These are phyloP conservation scores for Amaranthus palmeri DNA, from an alignment of 148 eudicot species.

Conservation along the genomic window DNA sequence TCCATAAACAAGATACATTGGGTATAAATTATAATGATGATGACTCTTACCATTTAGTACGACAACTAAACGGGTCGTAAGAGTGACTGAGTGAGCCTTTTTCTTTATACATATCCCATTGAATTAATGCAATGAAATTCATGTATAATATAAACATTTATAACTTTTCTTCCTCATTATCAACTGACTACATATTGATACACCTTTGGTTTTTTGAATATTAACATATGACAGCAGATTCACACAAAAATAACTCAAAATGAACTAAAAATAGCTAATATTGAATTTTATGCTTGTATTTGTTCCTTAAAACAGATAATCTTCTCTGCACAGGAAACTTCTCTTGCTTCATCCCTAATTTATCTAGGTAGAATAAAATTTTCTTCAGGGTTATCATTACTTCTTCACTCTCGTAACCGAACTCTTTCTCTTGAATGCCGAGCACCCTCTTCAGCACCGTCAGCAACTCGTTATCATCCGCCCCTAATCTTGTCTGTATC, in stretches of 20 bases:
- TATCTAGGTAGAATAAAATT: constrained; percentile 52
- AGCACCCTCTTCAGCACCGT: constrained; percentile 59
- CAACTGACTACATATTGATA: no score
- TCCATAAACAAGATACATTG: no score
- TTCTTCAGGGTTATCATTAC: constrained; percentile 65
- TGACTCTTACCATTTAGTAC: no score
- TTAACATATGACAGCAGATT: no score
- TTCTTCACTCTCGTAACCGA: constrained; percentile 69
- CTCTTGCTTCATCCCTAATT: constrained; percentile 60
- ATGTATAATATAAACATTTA: no score
- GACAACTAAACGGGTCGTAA: no score
- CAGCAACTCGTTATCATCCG: constrained; percentile 47
- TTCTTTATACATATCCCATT: no score
- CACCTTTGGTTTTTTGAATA: no score
- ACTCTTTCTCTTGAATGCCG: constrained; percentile 69
- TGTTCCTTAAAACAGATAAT: constrained; percentile 52
- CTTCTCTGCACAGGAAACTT: constrained; percentile 66
- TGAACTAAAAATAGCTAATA: constrained; percentile 20
- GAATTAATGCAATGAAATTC: no score
- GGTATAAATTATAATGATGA: no score
- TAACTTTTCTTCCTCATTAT: no score
- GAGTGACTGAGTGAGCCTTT: no score
- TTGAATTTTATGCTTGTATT: constrained; percentile 38
- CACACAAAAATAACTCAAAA: neutral
- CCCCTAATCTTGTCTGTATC: constrained; percentile 57